Conservation (phyloP, 371 early-diverging fungal species). For the Mortierella sp. region DNA sequence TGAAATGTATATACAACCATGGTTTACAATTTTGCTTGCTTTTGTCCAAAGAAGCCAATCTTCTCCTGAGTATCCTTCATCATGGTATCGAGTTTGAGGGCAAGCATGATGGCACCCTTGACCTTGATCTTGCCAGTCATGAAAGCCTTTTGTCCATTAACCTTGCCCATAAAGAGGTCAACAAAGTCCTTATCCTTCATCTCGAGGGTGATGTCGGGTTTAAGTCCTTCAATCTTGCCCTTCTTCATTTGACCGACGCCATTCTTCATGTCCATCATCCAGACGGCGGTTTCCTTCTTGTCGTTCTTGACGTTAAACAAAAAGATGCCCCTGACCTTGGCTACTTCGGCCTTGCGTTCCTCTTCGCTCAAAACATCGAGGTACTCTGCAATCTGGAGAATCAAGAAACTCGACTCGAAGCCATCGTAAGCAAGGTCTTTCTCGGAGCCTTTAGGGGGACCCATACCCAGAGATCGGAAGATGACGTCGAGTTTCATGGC, state of each 20-base stretch:
- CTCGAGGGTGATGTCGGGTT: conserved; percentile 76
- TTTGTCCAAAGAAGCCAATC: conserved; percentile 50
- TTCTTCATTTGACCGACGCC: conserved; percentile 65
- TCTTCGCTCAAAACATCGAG: conserved; percentile 45
- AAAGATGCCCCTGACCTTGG: conserved; percentile 85
- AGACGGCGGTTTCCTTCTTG: conserved; percentile 76
- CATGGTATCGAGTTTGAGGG: conserved; percentile 71
- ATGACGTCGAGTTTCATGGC: conserved; percentile 70
- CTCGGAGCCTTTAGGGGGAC: conserved; percentile 48
- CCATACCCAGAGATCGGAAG: conserved; percentile 53
- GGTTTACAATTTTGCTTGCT: conserved; percentile 45
- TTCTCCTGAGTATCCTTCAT: conserved; percentile 56
- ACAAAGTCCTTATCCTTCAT: conserved; percentile 87
- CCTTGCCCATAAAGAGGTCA: conserved; percentile 84
- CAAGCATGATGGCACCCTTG: conserved; percentile 87
- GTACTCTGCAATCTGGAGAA: conserved; percentile 50
- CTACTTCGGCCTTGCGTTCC: conserved; percentile 55
- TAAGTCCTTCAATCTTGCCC: conserved; percentile 73
- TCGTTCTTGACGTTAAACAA: conserved; percentile 82
- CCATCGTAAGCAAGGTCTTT: conserved; percentile 52
- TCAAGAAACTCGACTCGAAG: conserved; percentile 50
- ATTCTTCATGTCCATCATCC: conserved; percentile 85
- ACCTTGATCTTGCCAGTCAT: conserved; percentile 89
- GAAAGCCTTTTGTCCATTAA: conserved; percentile 87
- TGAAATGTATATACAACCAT: background rate